Evolutionary conservation across 164 flowering plant genomes (phyloP).

Genomic region (Berberis thunbergii): DNA sequence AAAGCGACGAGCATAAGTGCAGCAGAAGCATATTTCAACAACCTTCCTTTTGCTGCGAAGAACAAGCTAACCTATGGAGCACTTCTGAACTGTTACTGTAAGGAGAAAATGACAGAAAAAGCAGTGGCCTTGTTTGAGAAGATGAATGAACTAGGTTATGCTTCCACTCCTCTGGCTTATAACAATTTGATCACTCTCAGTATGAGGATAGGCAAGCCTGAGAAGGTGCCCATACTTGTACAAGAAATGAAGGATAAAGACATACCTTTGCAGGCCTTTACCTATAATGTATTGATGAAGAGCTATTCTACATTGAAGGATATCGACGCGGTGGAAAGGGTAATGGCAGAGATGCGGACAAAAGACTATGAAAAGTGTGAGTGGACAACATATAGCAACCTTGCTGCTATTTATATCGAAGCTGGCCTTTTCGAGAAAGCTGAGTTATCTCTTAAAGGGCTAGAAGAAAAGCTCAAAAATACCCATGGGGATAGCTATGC

Average conservation of each 20-base stretch:
- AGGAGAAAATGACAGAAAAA: slow-evolving; percentile 32
- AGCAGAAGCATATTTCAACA: slow-evolving; percentile 53
- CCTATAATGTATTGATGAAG: slow-evolving; percentile 45
- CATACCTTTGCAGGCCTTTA: slow-evolving; percentile 18
- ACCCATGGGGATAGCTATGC: slow-evolving; percentile 24
- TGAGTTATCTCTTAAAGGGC: slow-evolving; percentile 35
- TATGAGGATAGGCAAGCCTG: slow-evolving; percentile 41
- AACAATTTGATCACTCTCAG: slow-evolving; percentile 50
- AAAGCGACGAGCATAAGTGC: slow-evolving; percentile 42
- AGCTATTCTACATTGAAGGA: slow-evolving; percentile 37
- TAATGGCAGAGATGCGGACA: slow-evolving; percentile 33
- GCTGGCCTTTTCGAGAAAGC: slow-evolving; percentile 54
- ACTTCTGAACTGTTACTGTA: slow-evolving; percentile 60
- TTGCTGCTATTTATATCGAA: slow-evolving; percentile 47
- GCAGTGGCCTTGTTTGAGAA: slow-evolving; percentile 44
- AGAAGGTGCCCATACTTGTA: slow-evolving; percentile 42
- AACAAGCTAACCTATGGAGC: slow-evolving; percentile 47
- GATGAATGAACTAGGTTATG: slow-evolving; percentile 39
- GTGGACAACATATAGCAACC: slow-evolving; percentile 55
- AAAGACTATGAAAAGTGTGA: slow-evolving; percentile 14
- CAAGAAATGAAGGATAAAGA: slow-evolving; percentile 48
- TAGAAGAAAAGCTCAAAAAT: slow-evolving; percentile 27
- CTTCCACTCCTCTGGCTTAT: slow-evolving; percentile 24
- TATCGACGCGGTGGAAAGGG: slow-evolving; percentile 46
- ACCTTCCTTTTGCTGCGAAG: slow-evolving; percentile 27